Conservation (phyloP, 192 early-diverging fungal species). For the Backusella circina region DNA sequence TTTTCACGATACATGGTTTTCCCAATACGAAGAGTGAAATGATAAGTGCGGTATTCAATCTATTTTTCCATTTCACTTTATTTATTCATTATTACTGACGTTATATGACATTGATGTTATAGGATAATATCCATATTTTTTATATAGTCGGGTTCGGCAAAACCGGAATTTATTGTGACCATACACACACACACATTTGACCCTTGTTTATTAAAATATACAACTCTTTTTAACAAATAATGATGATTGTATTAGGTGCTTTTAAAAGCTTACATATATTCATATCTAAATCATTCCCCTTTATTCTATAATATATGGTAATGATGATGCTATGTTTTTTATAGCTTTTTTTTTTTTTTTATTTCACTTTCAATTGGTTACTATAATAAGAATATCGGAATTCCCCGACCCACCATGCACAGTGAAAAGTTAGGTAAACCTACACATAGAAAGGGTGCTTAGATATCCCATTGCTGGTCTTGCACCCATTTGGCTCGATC, state of each 20-base stretch:
- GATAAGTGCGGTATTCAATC: not conserved
- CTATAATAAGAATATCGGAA: not conserved
- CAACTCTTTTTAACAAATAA: not conserved
- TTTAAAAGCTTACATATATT: not conserved
- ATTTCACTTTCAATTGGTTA: not conserved
- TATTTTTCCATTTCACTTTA: not conserved
- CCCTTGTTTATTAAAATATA: not conserved
- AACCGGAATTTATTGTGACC: not conserved
- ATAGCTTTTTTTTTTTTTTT: not conserved
- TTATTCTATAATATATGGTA: not conserved
- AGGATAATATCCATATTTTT: not conserved
- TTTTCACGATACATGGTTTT: not conserved
- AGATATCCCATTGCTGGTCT: not conserved
- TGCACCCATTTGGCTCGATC: conserved; percentile 3
- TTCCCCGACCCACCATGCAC: not conserved
- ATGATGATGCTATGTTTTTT: not conserved
- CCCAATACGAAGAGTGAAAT: not conserved
- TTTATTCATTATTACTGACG: not conserved
- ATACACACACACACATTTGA: not conserved
- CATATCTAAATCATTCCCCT: not conserved
- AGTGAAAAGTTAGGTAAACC: not conserved
- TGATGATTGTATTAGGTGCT: not conserved
- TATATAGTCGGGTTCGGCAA: not conserved
- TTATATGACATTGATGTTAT: not conserved
- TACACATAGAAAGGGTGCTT: not conserved